These are phyloP conservation scores for Strombidium stylifer DNA, from an alignment of 73 alveolate species.

Conservation along the genomic window DNA sequence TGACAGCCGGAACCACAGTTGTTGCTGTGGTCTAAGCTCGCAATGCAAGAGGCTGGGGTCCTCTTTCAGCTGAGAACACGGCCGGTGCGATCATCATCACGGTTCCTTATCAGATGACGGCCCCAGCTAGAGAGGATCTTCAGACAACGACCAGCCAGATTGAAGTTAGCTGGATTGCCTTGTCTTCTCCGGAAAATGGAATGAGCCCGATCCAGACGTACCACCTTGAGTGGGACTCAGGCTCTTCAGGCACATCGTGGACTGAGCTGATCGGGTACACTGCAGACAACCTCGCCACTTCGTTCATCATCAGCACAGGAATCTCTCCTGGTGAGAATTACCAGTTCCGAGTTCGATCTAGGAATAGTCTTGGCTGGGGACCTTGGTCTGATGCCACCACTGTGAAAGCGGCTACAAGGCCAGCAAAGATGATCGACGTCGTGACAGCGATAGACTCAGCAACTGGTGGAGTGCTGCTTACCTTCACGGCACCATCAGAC, in stretches of 20 bases:
- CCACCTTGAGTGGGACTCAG: conserved; percentile 32
- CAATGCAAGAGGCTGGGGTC: conserved; percentile 41
- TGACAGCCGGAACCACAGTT: conserved; percentile 20
- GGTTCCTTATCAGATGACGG: conserved; percentile 23
- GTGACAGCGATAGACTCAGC: conserved; percentile 42
- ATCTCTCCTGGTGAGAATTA: conserved; percentile 16
- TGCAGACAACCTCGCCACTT: neutral
- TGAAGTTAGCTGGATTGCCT: conserved; percentile 10
- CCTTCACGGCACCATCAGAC: conserved; percentile 21
- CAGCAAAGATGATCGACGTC: conserved; percentile 15
- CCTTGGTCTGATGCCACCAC: neutral
- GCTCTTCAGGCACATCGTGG: conserved; percentile 25
- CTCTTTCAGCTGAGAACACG: conserved; percentile 2
- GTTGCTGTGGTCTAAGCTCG: conserved; percentile 39
- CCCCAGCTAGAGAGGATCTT: conserved; percentile 7
- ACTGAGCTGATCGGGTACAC: conserved; percentile 9
- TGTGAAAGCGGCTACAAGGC: conserved; percentile 32
- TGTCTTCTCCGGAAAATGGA: neutral
- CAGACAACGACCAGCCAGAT: conserved; percentile 5
- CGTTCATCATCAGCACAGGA: conserved; percentile 3
- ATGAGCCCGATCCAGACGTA: conserved; percentile 1
- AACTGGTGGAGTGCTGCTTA: conserved; percentile 37
- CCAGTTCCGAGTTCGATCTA: conserved; percentile 30
- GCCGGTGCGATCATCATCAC: conserved; percentile 22
- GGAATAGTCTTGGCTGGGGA: conserved; percentile 53